Evolutionary conservation across 805 yeast species (phyloP).

Genomic region (Jamesozyma lodderae): DNA sequence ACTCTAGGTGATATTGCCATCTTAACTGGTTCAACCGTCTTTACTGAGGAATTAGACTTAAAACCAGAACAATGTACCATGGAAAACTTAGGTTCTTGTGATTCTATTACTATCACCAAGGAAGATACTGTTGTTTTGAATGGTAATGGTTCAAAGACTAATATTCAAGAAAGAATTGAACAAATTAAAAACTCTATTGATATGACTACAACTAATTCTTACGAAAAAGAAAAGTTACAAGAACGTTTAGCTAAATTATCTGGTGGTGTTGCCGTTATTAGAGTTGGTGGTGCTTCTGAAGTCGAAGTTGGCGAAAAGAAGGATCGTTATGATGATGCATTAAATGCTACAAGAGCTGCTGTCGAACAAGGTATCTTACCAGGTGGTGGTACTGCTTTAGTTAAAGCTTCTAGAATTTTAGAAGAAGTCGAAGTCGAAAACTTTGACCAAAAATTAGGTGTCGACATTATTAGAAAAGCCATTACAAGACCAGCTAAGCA

Average conservation of each 20-base stretch:
- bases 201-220: constrained; percentile 64
- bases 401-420: constrained; percentile 78
- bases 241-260: constrained; percentile 95
- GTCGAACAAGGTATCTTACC: constrained; percentile 98
- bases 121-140: constrained; percentile 91
- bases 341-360: constrained; percentile 98
- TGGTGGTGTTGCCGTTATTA: constrained; percentile 97
- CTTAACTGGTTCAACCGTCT: constrained; percentile 80
- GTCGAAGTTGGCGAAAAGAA: constrained; percentile 99
- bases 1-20: constrained; percentile 92
- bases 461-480: constrained; percentile 84
- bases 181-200: constrained; percentile 80
- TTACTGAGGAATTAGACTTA: constrained; percentile 86
- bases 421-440: constrained; percentile 65
- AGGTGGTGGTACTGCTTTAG: constrained; percentile 98
- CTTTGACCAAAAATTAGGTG: constrained; percentile 96
- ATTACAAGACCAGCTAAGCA: constrained; percentile 92
- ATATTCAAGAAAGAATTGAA: constrained; percentile 78
- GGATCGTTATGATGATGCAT: constrained; percentile 97
- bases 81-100: constrained; percentile 85
- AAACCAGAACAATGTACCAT: constrained; percentile 91
- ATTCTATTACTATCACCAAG: constrained; percentile 85
- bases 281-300: constrained; percentile 96
- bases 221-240: constrained; percentile 94
- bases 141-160: constrained; percentile 83